Percentiles rank a stretch among this genome's conserved stretches.
Conservation (phyloP, 768 basidiomycete genomes). For the Panaeolus papilionaceus region DNA sequence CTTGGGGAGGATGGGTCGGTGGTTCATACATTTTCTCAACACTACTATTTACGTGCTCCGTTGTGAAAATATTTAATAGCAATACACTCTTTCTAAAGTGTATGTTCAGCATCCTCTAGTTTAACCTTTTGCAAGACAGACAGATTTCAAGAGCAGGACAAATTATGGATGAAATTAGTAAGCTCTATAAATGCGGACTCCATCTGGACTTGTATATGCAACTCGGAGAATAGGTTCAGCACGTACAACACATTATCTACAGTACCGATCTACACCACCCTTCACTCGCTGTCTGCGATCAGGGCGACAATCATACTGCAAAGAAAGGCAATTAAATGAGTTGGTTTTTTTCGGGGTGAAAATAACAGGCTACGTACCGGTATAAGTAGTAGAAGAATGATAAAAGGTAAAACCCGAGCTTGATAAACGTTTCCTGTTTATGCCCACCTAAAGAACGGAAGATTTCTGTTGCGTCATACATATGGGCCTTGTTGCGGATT, state of each 20-base stretch:
- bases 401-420: constrained; percentile 91
- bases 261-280: neutral
- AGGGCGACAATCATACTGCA: constrained; percentile 86
- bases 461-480: constrained; percentile 99
- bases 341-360: neutral
- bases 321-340: constrained; percentile 16
- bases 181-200: neutral
- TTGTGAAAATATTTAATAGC: too few species aligned
- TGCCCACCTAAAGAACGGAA: constrained; percentile 93
- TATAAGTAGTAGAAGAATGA: constrained; percentile 95
- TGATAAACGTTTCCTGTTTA: constrained; percentile 96
- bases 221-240: neutral
- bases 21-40: constrained; percentile 40
- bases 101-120: neutral
- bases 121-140: neutral
- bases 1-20: constrained; percentile 79
- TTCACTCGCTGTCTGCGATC: constrained; percentile 76
- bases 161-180: constrained; percentile 7
- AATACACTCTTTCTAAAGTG: too few species aligned
- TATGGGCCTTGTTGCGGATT: constrained; percentile 91
- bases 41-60: neutral
- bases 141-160: neutral
- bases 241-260: constrained; percentile 4
- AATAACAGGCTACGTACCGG: constrained; percentile 55
- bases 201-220: neutral